Evolutionary conservation across 2,329 filamentous ascomycete species (phyloP).

Genomic region (Metarhizium album): DNA sequence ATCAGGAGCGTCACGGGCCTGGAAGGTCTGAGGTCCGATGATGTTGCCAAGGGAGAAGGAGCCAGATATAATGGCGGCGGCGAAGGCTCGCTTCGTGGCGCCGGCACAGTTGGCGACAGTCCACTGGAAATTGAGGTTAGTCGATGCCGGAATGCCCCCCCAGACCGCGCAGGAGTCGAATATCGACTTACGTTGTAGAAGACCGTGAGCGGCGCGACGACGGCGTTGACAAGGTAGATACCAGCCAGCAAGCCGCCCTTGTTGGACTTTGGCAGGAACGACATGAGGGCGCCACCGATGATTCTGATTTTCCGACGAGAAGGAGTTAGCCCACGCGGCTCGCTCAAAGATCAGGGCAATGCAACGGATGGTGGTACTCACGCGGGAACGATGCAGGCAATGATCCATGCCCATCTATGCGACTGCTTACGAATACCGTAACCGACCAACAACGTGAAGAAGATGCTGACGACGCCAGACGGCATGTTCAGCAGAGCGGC

Average conservation of each 20-base stretch:
- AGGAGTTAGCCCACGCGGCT: not conserved
- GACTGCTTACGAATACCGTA: slow-evolving; percentile 35
- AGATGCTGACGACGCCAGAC: slow-evolving; percentile 40
- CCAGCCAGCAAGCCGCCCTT: slow-evolving; percentile 35
- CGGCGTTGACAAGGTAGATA: slow-evolving; percentile 40
- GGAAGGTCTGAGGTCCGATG: slow-evolving; percentile 47
- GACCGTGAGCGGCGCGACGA: slow-evolving; percentile 33
- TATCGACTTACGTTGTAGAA: slow-evolving; percentile 31
- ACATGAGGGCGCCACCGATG: slow-evolving; percentile 41
- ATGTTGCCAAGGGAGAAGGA: slow-evolving; percentile 44
- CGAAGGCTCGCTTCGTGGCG: slow-evolving; percentile 41
- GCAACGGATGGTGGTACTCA: slow-evolving; percentile 12
- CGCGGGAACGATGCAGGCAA: slow-evolving; percentile 37
- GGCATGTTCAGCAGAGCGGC: slow-evolving; percentile 45
- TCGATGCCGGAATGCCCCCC: not conserved
- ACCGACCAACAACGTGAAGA: slow-evolving; percentile 38
- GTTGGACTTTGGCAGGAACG: slow-evolving; percentile 36
- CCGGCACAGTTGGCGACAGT: slow-evolving; percentile 41
- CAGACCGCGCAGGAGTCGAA: not conserved
- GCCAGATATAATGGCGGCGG: slow-evolving; percentile 36
- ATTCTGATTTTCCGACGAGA: slow-evolving; percentile 22
- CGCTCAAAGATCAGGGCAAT: too few relatives aligned
- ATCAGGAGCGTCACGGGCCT: slow-evolving; percentile 37
- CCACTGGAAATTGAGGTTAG: slow-evolving; percentile 20
- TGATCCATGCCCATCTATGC: slow-evolving; percentile 39